A percentile compares a stretch with the other conserved stretches of the same genome.
Evolutionary conservation across 768 basidiomycete genomes (phyloP).

Genomic region (Cyclocybe cylindracea): DNA sequence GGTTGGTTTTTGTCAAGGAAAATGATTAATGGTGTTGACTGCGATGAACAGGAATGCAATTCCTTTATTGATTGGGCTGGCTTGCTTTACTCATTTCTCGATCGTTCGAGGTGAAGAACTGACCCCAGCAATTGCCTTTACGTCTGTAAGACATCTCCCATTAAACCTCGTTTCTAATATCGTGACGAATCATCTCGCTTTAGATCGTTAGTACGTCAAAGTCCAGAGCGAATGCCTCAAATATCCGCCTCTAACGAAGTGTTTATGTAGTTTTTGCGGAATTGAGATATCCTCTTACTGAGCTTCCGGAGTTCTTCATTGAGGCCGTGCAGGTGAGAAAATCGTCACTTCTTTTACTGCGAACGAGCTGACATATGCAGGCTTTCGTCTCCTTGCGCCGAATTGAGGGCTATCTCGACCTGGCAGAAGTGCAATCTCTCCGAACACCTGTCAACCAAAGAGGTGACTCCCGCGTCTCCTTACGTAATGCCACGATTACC

Average conservation of each 20-base stretch:
- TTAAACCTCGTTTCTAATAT: not conserved
- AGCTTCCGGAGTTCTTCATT: constrained; percentile 89
- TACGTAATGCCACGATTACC: constrained; percentile 85
- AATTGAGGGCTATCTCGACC: constrained; percentile 86
- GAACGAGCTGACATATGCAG: constrained; percentile 28
- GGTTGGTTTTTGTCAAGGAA: not conserved
- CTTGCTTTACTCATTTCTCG: constrained; percentile 72
- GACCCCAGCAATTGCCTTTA: constrained; percentile 87
- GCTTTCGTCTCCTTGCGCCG: constrained; percentile 83
- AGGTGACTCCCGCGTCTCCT: constrained; percentile 48
- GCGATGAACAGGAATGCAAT: constrained; percentile 55
- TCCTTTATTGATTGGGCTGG: constrained; percentile 59
- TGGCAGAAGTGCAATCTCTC: constrained; percentile 69
- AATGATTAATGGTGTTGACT: no score
- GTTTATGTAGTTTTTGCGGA: constrained; percentile 74
- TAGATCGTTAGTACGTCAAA: constrained; percentile 10
- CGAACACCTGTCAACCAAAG: constrained; percentile 52
- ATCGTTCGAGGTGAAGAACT: constrained; percentile 67
- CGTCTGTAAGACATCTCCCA: constrained; percentile 37
- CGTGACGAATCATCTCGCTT: not conserved
- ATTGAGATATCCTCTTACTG: constrained; percentile 86
- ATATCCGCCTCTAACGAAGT: not conserved
- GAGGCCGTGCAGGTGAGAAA: constrained; percentile 74
- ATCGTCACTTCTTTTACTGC: not conserved
- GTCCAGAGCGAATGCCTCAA: not conserved